Evolutionary conservation across 371 early-diverging fungal genomes (phyloP).

Genomic region (Catenaria anguillulae): DNA sequence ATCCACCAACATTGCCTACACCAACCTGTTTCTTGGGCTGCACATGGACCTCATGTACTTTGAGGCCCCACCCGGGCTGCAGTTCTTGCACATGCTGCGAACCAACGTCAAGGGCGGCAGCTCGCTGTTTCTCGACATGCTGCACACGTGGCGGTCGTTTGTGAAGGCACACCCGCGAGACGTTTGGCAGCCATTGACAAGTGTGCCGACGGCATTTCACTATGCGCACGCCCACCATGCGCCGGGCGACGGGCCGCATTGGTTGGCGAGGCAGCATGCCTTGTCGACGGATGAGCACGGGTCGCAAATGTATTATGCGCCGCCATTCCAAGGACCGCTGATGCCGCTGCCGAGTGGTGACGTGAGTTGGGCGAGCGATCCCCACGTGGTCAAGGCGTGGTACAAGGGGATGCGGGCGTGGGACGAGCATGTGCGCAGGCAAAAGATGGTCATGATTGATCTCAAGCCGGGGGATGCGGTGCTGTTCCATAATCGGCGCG

Average conservation of each 20-base stretch:
- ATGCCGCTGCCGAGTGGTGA: conserved; percentile 17
- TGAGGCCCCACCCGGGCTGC: conserved; percentile 75
- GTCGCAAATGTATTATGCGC: conserved; percentile 52
- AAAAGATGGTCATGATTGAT: conserved; percentile 41
- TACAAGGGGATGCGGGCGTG: conserved; percentile 56
- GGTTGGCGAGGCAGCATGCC: conserved; percentile 44
- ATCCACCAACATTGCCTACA: conserved; percentile 79
- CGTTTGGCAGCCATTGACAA: conserved; percentile 41
- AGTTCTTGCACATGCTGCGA: conserved; percentile 62
- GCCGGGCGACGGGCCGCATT: conserved; percentile 10
- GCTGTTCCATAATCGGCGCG: conserved; percentile 67
- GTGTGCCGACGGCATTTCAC: conserved; percentile 60
- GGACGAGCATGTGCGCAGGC: conserved; percentile 41
- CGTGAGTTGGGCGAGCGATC: conserved; percentile 14
- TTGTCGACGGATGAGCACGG: neutral
- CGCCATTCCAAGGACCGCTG: conserved; percentile 76
- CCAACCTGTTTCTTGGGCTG: conserved; percentile 59
- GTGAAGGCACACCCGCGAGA: conserved; percentile 30
- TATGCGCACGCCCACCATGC: conserved; percentile 57
- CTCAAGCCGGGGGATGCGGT: conserved; percentile 58
- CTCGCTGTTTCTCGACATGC: conserved; percentile 57
- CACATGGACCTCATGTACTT: conserved; percentile 87
- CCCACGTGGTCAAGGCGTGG: conserved; percentile 33
- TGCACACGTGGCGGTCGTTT: conserved; percentile 42
- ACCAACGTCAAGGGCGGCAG: conserved; percentile 65